Evolutionary conservation across 345 rosid genomes (phyloP).

Genomic region (Lumnitzera racemosa): DNA sequence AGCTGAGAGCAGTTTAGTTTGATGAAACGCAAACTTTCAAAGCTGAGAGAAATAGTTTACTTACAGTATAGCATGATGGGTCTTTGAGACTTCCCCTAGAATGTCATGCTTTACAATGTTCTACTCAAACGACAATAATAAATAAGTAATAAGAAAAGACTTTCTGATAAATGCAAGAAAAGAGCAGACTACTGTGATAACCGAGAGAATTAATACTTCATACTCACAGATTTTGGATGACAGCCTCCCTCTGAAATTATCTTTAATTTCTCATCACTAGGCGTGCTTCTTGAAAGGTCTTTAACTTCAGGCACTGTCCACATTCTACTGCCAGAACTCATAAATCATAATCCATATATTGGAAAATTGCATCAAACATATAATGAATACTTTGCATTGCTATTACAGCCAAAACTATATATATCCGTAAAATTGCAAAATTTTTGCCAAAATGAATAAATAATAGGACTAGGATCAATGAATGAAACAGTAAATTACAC

Average conservation of each 20-base stretch:
- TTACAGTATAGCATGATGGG: conserved; percentile 73
- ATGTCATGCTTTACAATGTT: conserved; percentile 46
- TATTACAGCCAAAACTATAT: too few relatives aligned
- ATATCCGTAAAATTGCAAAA: too few relatives aligned
- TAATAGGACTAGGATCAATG: too few relatives aligned
- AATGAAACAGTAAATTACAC: not conserved
- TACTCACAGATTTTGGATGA: conserved; percentile 52
- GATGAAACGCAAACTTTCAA: conserved; percentile 1
- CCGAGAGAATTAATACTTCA: not conserved
- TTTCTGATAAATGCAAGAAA: not conserved
- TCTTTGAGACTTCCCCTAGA: conserved; percentile 64
- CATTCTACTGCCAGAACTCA: conserved; percentile 44
- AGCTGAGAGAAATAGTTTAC: conserved; percentile 8
- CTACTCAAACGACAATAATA: conserved; percentile 12
- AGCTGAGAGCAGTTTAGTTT: conserved; percentile 8
- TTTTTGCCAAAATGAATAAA: too few relatives aligned
- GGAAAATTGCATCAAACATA: too few relatives aligned
- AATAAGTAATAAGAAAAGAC: not conserved
- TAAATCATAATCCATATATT: not conserved
- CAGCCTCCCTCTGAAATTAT: conserved; percentile 62
- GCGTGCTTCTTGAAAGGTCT: conserved; percentile 28
- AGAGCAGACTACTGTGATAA: not conserved
- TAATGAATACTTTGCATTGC: too few relatives aligned
- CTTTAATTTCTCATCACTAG: conserved; percentile 36
- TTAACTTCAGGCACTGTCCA: conserved; percentile 74